Evolutionary conservation across 805 yeast species (phyloP), one percentile per base, ranked within the genome.

Genomic region (Monosporozyma servazzii): DNA sequence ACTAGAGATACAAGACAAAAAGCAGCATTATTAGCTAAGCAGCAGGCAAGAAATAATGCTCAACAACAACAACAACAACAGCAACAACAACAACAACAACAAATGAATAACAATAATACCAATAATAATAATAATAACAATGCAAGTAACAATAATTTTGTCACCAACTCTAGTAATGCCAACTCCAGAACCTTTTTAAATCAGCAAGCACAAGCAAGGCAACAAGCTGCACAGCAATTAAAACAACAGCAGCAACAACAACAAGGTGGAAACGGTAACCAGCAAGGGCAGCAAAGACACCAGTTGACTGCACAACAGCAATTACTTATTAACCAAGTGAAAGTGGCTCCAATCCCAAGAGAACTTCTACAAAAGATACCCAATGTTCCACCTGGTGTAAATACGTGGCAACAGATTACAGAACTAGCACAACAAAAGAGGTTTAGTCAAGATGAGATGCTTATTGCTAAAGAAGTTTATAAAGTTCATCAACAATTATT

Each of bases 401-500:
- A 78, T 57, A 86, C 95, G 6, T 89, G 96, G 96, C 78, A 80
- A 51, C 63, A 59, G 50, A 57, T 59, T 18, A 59, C 63, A 5
- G 63, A 56, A 51, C 60, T 66, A 27, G 69, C 69, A 29, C 71
- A 68, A 45, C 72, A 67, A 48, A 55, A 63, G 30, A 61, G 68
- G 49, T 55, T 57, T 25, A 62, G 68, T 45, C 70, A 62, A 46
- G 63, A 55, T 20, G 71, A 65, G 48, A 62, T 59, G 60, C 55
- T 58, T 54, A 51, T 64, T 53, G 57, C 66, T 51, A 51, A 68
- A 57, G 57, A 67, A 53, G 49, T 84, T 8, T 88, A 88, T 65
- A 75, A 78, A 46, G 71, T 83, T 48, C 90, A 84, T 64, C 71
- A 80, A 53, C 87, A 81, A 57, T 64, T 82, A 52, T 73, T 82